Evolutionary conservation across 2,329 filamentous ascomycete species (phyloP), one percentile per base, ranked within the genome.

Genomic region (Colletotrichum sublineola): DNA sequence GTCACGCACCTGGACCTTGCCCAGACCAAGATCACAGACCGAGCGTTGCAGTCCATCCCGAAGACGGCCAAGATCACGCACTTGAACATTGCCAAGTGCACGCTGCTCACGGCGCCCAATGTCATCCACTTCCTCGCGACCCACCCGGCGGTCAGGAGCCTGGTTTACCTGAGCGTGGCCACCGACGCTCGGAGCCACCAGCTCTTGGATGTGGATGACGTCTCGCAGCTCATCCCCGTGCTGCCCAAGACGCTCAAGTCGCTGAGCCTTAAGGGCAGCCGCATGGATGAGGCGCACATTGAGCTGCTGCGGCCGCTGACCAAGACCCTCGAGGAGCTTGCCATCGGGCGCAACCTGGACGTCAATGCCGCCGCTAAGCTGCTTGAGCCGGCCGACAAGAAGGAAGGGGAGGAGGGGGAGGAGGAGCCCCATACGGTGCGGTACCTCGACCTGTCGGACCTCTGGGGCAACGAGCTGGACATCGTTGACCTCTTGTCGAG

Each of bases 1-100:
- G 83, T 95, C 66, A 96, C 93, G 1, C 93, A 95, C 79, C 88
- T 96, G 48, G 94, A 96, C 78, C 86, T 95, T n/a, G 90, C 92
- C 12, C 92, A 93, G 75, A 95, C 93, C 1, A 89, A 92, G 75
- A 90, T 96, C 76, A 95, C 91, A 44, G 89, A 94, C 79, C 84
- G 86, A 33, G 93, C 93, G 5, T 85, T 96, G 20, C 84, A 88
- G 76, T 90, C 89, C 29, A 93, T 96, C 74, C 93, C 93, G 0
- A 79, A 85, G n/a, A 91, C 91, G 5, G 93, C 94, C 14, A 86
- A 85, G 74, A 87, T 96, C 75, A 95, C 92, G 1, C 94, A 96
- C 79, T 84, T 96, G 66, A 95, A 94, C 77, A 83, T 96, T 58
- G 90, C 92, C 74, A 94, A 93, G 81, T 96, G 94, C 84, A 90